Conservation (phyloP, 371 early-diverging fungal species). For the Lichtheimia ramosa region DNA sequence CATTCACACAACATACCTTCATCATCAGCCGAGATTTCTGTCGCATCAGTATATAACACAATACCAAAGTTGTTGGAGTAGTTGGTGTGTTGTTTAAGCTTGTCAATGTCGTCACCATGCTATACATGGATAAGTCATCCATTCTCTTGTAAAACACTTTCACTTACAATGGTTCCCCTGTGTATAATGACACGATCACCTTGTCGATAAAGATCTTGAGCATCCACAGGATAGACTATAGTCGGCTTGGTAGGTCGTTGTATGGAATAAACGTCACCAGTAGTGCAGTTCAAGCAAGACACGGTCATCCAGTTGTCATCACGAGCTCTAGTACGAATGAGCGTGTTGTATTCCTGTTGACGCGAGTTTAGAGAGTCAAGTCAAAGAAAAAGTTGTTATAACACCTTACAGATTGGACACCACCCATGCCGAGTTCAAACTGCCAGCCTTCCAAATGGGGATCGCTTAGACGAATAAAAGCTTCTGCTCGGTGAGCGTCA, state of each 20-base stretch:
- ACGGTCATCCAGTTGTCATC: constrained; percentile 27
- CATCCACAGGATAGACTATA: constrained; percentile 12
- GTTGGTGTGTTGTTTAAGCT: constrained; percentile 10
- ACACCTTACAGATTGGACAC: constrained; percentile 31
- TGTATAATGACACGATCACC: constrained; percentile 26
- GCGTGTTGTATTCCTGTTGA: constrained; percentile 14
- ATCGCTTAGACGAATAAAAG: constrained; percentile 15
- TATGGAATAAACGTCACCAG: constrained; percentile 35
- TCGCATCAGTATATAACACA: constrained; percentile 17
- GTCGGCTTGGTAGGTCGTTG: constrained; percentile 5
- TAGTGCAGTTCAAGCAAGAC: constrained; percentile 32
- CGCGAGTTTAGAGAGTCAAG: not conserved
- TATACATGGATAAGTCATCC: not conserved
- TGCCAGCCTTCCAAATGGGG: constrained; percentile 32
- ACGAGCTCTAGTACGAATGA: constrained; percentile 13
- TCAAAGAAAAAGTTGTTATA: constrained; percentile 1
- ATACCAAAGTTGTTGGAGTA: constrained; percentile 30
- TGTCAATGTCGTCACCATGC: constrained; percentile 22
- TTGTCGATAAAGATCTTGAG: constrained; percentile 7
- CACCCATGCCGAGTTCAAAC: constrained; percentile 44
- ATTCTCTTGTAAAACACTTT: not conserved
- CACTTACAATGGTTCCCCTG: constrained; percentile 16
- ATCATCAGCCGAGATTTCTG: constrained; percentile 1
- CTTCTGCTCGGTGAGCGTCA: constrained; percentile 19
- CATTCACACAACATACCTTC: not conserved